These are phyloP conservation scores for Bisporella sp. DNA, from an alignment of 2,329 filamentous ascomycete genomes.

Conservation along the genomic window DNA sequence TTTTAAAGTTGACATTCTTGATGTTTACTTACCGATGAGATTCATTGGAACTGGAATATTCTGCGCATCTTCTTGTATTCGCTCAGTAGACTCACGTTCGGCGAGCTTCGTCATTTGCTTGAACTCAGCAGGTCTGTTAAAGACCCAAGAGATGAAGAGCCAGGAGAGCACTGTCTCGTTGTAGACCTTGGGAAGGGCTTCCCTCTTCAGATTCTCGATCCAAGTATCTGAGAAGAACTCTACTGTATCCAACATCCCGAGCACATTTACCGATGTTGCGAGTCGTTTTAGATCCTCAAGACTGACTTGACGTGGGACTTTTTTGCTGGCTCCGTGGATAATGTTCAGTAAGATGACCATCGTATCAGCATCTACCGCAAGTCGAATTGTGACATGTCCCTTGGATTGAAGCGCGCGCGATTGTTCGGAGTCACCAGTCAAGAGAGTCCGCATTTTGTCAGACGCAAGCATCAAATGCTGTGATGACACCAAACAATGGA, in stretches of 20 bases:
- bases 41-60: constrained; percentile 7
- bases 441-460: constrained; percentile 10
- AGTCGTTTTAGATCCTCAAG: constrained; percentile 38
- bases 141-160: constrained; percentile 18
- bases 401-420: constrained; percentile 5
- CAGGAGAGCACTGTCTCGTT: constrained; percentile 13
- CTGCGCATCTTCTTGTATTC: constrained; percentile 9
- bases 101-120: constrained; percentile 14
- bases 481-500: constrained; percentile 16
- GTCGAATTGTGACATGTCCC: constrained; percentile 12
- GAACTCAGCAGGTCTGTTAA: constrained; percentile 13
- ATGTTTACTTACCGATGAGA: constrained; percentile 9
- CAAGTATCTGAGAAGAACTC: constrained; percentile 36
- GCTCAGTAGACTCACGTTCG: constrained; percentile 15
- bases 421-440: constrained; percentile 9
- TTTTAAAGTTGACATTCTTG: neutral
- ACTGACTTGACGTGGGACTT: constrained; percentile 31
- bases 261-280: constrained; percentile 36
- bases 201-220: constrained; percentile 27
- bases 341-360: constrained; percentile 37
- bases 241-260: constrained; percentile 35
- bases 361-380: constrained; percentile 28
- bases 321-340: constrained; percentile 36
- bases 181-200: constrained; percentile 13
- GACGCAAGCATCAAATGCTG: constrained; percentile 19